These are phyloP conservation scores for Pythium aquatile DNA, from an alignment of 352 stramenopile genomes.

Conservation along the genomic window DNA sequence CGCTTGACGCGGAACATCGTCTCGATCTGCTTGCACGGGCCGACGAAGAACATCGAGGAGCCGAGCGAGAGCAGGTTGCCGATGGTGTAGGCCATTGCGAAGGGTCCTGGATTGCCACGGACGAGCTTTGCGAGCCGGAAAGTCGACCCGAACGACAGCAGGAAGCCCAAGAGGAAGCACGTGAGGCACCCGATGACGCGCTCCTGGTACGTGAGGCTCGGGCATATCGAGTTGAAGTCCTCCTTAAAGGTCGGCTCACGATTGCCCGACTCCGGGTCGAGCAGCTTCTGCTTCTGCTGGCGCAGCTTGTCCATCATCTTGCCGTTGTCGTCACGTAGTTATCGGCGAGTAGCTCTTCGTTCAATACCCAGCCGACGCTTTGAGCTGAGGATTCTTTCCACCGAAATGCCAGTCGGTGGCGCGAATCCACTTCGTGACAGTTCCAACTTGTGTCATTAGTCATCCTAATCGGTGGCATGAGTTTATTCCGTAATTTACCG, in stretches of 20 bases:
- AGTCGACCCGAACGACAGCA: constrained; percentile 81
- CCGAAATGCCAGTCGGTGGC: constrained; percentile 6
- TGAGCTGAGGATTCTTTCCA: constrained; percentile 19
- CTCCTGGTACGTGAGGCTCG: constrained; percentile 83
- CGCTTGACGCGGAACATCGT: constrained; percentile 85
- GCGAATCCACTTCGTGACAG: not conserved
- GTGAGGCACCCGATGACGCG: constrained; percentile 76
- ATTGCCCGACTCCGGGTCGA: constrained; percentile 56
- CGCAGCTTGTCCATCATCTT: constrained; percentile 66
- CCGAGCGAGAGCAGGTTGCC: constrained; percentile 82
- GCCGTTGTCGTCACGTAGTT: not conserved
- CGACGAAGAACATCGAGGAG: constrained; percentile 86
- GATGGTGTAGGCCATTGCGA: constrained; percentile 84
- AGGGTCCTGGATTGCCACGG: constrained; percentile 74
- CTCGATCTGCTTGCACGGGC: constrained; percentile 75
- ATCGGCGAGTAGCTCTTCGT: constrained; percentile 1
- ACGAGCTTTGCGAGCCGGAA: constrained; percentile 75
- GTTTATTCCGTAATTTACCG: not conserved
- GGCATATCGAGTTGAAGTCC: constrained; percentile 45
- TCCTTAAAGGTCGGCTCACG: constrained; percentile 35
- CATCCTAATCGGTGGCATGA: constrained; percentile 1
- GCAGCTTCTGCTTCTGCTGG: constrained; percentile 75
- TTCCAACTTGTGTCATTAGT: not conserved
- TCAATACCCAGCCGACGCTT: constrained; percentile 10
- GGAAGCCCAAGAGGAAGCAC: constrained; percentile 79